Base-by-base conservation (phyloP, 176 grass and related monocot species). In the Phragmites australis region DNA sequence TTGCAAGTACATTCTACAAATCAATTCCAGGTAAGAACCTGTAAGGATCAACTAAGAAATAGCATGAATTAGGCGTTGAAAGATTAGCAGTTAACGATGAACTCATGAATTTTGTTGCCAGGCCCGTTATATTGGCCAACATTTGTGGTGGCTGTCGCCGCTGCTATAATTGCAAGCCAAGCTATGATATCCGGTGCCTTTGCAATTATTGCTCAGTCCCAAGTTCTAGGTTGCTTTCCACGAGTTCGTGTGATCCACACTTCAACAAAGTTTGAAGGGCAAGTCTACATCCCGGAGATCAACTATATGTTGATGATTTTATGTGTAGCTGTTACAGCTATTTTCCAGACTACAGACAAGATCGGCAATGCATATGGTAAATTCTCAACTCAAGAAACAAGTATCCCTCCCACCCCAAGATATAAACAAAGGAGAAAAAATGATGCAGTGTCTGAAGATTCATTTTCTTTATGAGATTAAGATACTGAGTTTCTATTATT, bases 101-200 rank as follows among this genome's bases (percentile, higher is more conserved):
- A 27, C 69, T 79, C 42, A 13, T 75, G 29, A 31, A 45, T 9
- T 55, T 67, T 76, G 11, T 78, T 81, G 34, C 4, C 72, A 90
- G 93, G 79, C 49, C 75, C 77, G 27, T 65, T 95, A 56, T 92
- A 85, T 70, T 89, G 87, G 90, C 87, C 89, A 51, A 88, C 81
- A 56, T 92, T 92, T 73, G 81, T 88, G 54, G 84, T 95, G 31
- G 89, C 89, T 15, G 72, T 95, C 19, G 71, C 63, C 13, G 78
- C 93, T 57, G 84, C 93, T 39, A 81, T 92, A 26, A 90, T 95
- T 46, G 89, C 89, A 49, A 92, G 89, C 81, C 89, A 95, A 62
- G 87, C 93, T 43, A 92, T 95, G 89, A 92, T 90, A 55, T 92
- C 89, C 43, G 93, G 87, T 48, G 68, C 93, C 27, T 95, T 92